Conservation (phyloP, 2,329 filamentous ascomycete genomes). For the Thielaviopsis cerberus region DNA sequence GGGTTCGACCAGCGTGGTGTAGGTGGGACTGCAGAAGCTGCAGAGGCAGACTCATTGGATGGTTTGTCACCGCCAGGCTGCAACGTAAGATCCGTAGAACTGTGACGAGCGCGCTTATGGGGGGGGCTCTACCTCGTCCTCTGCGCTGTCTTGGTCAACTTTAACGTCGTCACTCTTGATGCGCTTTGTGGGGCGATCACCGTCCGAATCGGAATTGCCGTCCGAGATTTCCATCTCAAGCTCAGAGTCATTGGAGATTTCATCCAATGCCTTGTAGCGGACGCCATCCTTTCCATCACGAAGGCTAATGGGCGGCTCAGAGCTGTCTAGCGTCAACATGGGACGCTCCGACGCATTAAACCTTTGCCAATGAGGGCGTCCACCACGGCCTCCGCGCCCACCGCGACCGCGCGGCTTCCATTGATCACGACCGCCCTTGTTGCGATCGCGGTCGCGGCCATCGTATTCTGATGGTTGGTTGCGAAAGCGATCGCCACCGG, state of each 20-base stretch:
- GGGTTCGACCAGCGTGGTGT: conserved; percentile 84
- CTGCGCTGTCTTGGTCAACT: neutral
- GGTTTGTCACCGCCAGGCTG: neutral
- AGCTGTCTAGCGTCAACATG: conserved; percentile 27
- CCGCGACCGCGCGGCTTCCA: conserved; percentile 16
- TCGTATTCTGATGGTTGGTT: conserved; percentile 13
- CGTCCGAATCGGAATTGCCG: conserved; percentile 20
- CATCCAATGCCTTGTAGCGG: conserved; percentile 36
- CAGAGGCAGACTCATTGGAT: neutral
- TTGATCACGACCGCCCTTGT: conserved; percentile 6
- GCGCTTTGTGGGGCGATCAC: neutral
- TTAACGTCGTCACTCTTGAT: neutral
- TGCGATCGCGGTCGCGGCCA: conserved; percentile 11
- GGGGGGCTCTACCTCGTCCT: conserved; percentile 20
- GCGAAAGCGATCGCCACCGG: conserved; percentile 19
- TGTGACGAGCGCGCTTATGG: conserved; percentile 25
- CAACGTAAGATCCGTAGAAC: neutral
- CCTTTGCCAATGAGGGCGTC: conserved; percentile 17
- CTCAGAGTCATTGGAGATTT: conserved; percentile 45
- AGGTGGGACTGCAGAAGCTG: neutral
- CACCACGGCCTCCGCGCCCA: conserved; percentile 15
- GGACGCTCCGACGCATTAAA: conserved; percentile 30
- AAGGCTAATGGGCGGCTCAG: conserved; percentile 27
- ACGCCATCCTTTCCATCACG: conserved; percentile 26
- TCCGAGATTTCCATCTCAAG: conserved; percentile 46